phyloP scores from a whole-genome alignment of 768 basidiomycete species.

The Rhizopogon sp. region DNA sequence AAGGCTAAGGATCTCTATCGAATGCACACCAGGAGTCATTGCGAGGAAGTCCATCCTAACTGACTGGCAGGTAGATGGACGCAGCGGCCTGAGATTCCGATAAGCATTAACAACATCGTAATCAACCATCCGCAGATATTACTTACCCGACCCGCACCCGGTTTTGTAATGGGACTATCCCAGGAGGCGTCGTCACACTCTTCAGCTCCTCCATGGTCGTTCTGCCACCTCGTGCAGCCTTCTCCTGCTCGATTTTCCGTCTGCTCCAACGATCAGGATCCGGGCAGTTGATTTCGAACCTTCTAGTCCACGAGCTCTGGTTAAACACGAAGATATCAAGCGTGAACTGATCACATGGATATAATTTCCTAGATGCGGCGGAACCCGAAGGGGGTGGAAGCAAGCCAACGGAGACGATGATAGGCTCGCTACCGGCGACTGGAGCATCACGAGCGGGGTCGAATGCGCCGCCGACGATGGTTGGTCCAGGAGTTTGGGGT shows the following conservation, averaged over 20 bases:
- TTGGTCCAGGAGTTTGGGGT: conserved; percentile 55
- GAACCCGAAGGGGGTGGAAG: conserved; percentile 21
- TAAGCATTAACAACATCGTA: conserved; percentile 2
- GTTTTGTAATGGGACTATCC: conserved; percentile 73
- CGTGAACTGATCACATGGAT: conserved; percentile 70
- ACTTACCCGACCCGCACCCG: conserved; percentile 76
- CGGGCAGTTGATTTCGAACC: conserved; percentile 74
- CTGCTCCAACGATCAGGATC: conserved; percentile 41
- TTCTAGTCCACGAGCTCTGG: conserved; percentile 65
- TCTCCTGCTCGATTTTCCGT: conserved; percentile 31
- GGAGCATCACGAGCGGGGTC: conserved; percentile 21
- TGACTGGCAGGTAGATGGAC: conserved; percentile 80
- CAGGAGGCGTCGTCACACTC: conserved; percentile 36
- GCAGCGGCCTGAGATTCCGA: conserved; percentile 50
- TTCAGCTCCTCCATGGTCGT: conserved; percentile 21
- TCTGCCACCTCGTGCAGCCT: conserved; percentile 10
- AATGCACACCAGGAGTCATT: conserved; percentile 73
- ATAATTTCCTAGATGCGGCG: conserved; percentile 42
- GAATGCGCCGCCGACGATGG: conserved; percentile 37
- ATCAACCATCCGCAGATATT: background rate
- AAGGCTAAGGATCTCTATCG: conserved; percentile 65
- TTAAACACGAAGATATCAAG: conserved; percentile 89
- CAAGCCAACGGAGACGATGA: conserved; percentile 68
- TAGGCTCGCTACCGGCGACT: conserved; percentile 40
- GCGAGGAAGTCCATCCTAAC: conserved; percentile 85